Percentiles rank a stretch among this genome's conserved stretches.
These are phyloP conservation scores for Gossypium bickii DNA, from an alignment of 345 rosid genomes.

Conservation along the genomic window DNA sequence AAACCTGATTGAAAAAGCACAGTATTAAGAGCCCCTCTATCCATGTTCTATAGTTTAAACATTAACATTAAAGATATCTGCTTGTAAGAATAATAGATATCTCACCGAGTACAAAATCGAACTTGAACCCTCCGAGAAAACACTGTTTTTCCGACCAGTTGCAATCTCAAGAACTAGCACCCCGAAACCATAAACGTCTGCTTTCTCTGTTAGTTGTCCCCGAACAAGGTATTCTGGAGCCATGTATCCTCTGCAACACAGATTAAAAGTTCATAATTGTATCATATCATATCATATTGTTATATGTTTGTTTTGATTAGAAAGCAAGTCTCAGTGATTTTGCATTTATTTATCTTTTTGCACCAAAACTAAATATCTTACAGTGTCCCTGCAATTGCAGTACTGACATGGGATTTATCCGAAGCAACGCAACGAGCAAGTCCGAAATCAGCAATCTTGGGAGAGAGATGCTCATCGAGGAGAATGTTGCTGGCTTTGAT, in stretches of 20 bases:
- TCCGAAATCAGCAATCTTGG: constrained; percentile 57
- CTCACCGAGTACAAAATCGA: constrained; percentile 7
- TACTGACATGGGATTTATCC: constrained; percentile 46
- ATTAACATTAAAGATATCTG: too few relatives aligned
- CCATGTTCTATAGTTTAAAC: too few relatives aligned
- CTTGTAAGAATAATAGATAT: not conserved
- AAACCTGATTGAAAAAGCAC: constrained; percentile 29
- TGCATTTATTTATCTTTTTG: too few relatives aligned
- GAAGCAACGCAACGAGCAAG: constrained; percentile 43
- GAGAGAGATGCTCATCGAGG: constrained; percentile 37
- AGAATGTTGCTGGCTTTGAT: constrained; percentile 54
- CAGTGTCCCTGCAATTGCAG: constrained; percentile 60
- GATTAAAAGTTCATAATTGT: too few relatives aligned
- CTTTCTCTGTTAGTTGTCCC: constrained; percentile 50
- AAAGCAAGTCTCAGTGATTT: too few relatives aligned
- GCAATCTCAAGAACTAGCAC: constrained; percentile 42
- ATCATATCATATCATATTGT: too few relatives aligned
- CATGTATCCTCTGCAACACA: constrained; percentile 46
- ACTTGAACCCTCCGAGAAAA: constrained; percentile 14
- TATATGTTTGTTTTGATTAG: too few relatives aligned
- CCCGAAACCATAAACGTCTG: constrained; percentile 53
- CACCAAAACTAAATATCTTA: constrained; percentile 13
- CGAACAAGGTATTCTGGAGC: constrained; percentile 53
- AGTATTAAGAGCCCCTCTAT: too few relatives aligned
- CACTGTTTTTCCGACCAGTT: constrained; percentile 39